Base-by-base conservation (phyloP, 306 rosid species). In the Ammopiptanthus mongolicus region DNA sequence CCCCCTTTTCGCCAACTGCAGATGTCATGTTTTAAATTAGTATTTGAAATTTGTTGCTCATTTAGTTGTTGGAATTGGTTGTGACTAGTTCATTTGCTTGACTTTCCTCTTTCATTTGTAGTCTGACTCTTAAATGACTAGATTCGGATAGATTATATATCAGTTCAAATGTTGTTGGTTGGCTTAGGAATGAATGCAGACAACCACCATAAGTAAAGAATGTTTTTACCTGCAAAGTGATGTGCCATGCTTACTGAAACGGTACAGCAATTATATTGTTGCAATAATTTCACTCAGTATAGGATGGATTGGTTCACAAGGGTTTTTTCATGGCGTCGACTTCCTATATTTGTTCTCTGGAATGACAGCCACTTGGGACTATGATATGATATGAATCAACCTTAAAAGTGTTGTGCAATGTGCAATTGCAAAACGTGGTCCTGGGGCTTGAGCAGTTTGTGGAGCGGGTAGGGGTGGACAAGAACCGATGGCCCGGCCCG, bases 21-120 rank as follows among this genome's bases (percentile, higher is more conserved):
- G 71, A 67, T 17, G 67, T 64, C 72, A 60, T 78, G 55, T 80
- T 58, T 58, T 73, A 66, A 79, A 69, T 65, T 72, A 58, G 76
- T 61, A 56, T 84, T 72, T 75, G 37, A 11, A 58, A 42, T 37
- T 55, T 65, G 77, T 72, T 77, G 15, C 11, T 39, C 48, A 48
- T 62, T 50, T 46, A 65, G 74, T 52, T 73, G 59, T 50, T 81
- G 84, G 80, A 83, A 64, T 57, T 81, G 75, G 70, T 18, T 39
- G 46, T 11, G 47, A 65, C 69, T 60, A 66, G 60, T 61, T 65
- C 19, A 67, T 63, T 34, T 61, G 74, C 48, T 80, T 56, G 39
- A 53, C 19, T 71, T 46, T 39, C 36, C 46, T 33, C 50, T 74
- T 69, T 65, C 51, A 52, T 69, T 52, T 75, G 86, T 83, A 79